Base-by-base conservation (phyloP, 305 asterid species). In the Fraxinus sp. region DNA sequence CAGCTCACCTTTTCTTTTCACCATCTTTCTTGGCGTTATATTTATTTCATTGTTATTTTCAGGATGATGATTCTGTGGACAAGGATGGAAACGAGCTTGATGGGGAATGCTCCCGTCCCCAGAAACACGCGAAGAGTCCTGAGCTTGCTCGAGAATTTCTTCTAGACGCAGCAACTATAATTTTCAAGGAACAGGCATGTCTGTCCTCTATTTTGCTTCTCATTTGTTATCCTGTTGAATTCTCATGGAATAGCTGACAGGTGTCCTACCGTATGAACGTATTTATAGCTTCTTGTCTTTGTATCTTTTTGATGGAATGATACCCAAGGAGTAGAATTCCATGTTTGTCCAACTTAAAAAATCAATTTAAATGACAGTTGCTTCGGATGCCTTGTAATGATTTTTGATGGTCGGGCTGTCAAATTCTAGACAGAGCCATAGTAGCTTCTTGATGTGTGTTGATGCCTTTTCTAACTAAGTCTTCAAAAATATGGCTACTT, bases 131-230 rank as follows among this genome's bases (percentile, higher is more conserved):
- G 55, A 97, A 97, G 94, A 97, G 99, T 90, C 98, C 99, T 86
- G 99, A 97, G 89, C 98, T 97, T 86, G 98, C 99, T 85, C 96
- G 98, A 72, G 99, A 97, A 88, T 97, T 97, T 89, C 98, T 97
- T 87, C 89, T 97, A 75, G 99, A 97, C 89, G 98, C 99, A 74
- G 99, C 99, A 76, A 91, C 98, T 84, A 97, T 97, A 80, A 97
- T 97, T 83, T 97, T 97, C 84, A 97, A 97, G 92, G 98, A 97
- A 85, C 98, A 97, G 97, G 99, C 90, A 91, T 84, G 98, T 82
- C 8, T 75, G 55, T 82, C 77, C 35, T 80, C 71, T 82, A 28
- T 82, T 79, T 75, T 32, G 7, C n/a, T 36, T 62, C 71, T 14
- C 14, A 62, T 57, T 16, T 33, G 74, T 35, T 20, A 73, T 70